These are phyloP conservation scores for Agaricus subrufescens DNA, from an alignment of 768 basidiomycete species.

Conservation along the genomic window DNA sequence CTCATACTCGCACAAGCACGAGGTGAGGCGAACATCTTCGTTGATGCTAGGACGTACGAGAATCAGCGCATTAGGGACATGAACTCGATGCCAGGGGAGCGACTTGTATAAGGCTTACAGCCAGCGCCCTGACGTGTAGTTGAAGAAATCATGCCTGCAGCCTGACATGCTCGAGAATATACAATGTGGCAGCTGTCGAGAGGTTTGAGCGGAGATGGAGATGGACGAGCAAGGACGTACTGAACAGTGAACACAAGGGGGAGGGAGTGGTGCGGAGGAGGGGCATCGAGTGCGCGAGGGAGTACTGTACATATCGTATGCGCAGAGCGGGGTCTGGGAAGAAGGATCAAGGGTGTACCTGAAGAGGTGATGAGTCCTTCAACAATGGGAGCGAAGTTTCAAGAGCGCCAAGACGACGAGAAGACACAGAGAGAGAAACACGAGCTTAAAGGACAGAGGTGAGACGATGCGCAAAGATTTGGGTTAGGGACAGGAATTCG, in stretches of 20 bases:
- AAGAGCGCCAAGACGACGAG: no score
- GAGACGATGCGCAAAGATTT: no score
- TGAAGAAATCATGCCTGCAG: slow-evolving; percentile 29
- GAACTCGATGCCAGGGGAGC: slow-evolving; percentile 20
- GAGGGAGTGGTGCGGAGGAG: slow-evolving; percentile 3
- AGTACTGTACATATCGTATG: no score
- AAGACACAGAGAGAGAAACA: no score
- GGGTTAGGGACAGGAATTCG: no score
- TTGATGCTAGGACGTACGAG: slow-evolving; percentile 29
- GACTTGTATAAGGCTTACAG: slow-evolving; percentile 33
- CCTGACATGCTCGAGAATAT: slow-evolving; percentile 24
- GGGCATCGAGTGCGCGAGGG: no score
- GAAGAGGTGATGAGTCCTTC: no score
- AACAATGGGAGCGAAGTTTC: no score
- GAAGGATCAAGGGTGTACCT: no score
- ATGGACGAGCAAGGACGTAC: slow-evolving; percentile 17
- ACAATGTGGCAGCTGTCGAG: slow-evolving; percentile 23
- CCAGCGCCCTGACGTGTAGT: slow-evolving; percentile 39
- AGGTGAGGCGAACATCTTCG: slow-evolving; percentile 39
- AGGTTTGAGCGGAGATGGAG: slow-evolving; percentile 21
- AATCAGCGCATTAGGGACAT: slow-evolving; percentile 17
- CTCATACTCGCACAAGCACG: slow-evolving; percentile 33
- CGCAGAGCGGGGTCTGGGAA: no score
- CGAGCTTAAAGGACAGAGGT: no score
- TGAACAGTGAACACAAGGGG: slow-evolving; percentile 15